Base-by-base conservation (phyloP, 306 rosid species). In the Dalbergia oliveri region DNA sequence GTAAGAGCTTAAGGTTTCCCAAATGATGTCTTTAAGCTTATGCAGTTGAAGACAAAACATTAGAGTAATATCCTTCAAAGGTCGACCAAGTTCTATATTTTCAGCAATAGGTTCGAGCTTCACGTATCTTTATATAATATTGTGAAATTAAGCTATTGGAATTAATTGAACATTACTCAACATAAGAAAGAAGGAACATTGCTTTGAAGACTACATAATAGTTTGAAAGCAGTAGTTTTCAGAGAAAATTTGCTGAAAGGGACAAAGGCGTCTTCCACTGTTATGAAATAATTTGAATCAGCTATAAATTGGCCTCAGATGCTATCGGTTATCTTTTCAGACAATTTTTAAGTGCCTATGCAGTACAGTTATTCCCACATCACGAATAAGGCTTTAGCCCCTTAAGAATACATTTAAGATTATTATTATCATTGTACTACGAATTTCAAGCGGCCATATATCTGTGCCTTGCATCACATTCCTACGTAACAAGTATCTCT, bases 391-490 rank as follows among this genome's bases (percentile, higher is more conserved):
- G 60, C 9, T 41, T 23, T 54, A 72, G 37, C 84, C 16, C 41
- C 11, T 45, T 14, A 51, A 66, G 47, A 35, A 70, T 21, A 50
- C 11, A 50, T 19, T 31, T 7, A 16, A 54, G 15, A 37, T 51
- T 35, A 61, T 73, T 26, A n/a, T 18, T 39, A 47, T 23, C 59
- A 5, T 76, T n/a, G 5, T 50, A 26, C 31, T 26, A 81, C 71
- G 82, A 66, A 35, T 65, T 59, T 65, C 75, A 62, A 65, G 63
- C 75, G 50, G 54, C 62, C 72, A 16, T 76, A 5, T 54, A 26
- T 56, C n/a, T 77, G 79, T 43, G 35, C 9, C 11, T 57, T 37
- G 12, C 9, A 23, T 58, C 72, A 21, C 44, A 59, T 59, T 60
- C 78, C 62, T 37, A 12, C 31, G 57, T 43, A 61, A 53, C 34